These are phyloP conservation scores for Chrysoporthe puriensis DNA, from an alignment of 2,329 filamentous ascomycete genomes.

Conservation along the genomic window DNA sequence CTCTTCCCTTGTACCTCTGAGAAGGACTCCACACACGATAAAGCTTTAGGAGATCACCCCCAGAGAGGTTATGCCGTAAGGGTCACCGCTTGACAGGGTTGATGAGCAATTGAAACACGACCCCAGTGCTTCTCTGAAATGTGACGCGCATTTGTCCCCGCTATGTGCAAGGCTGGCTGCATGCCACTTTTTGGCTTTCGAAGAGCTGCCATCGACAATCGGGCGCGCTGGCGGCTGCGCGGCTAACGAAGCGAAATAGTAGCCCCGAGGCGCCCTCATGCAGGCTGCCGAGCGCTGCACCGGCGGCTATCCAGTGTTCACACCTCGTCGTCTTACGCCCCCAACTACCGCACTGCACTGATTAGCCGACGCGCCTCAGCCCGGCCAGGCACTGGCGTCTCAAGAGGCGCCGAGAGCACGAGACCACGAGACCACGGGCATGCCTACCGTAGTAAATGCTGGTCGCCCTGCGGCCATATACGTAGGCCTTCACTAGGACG, in stretches of 20 bases:
- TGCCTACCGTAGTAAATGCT: neutral
- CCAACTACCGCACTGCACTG: no score
- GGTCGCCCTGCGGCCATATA: neutral
- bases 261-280: neutral
- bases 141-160: neutral
- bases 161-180: neutral
- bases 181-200: neutral
- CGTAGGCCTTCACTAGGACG: neutral
- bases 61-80: neutral
- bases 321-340: no score
- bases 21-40: neutral
- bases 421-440: neutral
- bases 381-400: neutral
- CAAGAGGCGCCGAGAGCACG: neutral
- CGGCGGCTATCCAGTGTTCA: neutral
- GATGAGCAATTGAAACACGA: neutral
- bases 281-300: neutral
- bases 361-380: neutral
- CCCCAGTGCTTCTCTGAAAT: neutral
- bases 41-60: neutral
- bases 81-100: neutral
- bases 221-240: neutral
- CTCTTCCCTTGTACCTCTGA: neutral
- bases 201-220: neutral
- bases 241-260: neutral